These are phyloP conservation scores for Oryza meyeriana DNA, from an alignment of 176 grass and related monocot genomes.

Conservation along the genomic window DNA sequence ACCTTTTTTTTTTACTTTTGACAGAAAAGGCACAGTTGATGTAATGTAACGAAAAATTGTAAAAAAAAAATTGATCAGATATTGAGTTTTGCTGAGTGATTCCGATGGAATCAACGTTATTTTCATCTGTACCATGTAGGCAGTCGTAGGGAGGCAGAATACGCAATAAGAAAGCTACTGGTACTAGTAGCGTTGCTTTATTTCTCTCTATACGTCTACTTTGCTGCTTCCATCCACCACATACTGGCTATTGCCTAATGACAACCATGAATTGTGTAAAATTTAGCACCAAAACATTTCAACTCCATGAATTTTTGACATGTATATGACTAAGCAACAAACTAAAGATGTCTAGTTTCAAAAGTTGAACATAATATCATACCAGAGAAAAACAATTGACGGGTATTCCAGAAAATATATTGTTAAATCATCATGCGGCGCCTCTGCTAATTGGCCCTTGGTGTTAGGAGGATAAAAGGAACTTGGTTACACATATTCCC, in stretches of 20 bases:
- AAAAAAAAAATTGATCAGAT: neutral
- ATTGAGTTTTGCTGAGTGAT: neutral
- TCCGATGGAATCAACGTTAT: neutral
- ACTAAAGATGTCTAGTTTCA: neutral
- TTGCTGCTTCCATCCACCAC: neutral
- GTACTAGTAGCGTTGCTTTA: neutral
- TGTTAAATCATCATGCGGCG: neutral
- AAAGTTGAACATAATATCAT: neutral
- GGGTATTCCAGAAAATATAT: neutral
- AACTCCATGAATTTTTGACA: neutral
- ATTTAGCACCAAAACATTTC: neutral
- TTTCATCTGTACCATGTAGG: neutral
- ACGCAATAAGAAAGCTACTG: neutral
- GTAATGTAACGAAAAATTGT: neutral
- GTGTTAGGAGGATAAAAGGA: neutral
- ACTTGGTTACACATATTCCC: neutral
- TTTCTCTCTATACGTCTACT: neutral
- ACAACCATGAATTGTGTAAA: neutral
- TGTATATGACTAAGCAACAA: neutral
- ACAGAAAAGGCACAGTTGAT: neutral
- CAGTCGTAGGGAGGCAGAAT: neutral
- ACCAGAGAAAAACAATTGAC: neutral
- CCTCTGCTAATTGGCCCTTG: neutral
- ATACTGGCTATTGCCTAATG: neutral
- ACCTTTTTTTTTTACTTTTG: neutral